These are phyloP conservation scores for Kandelia obovata DNA, from an alignment of 345 rosid species.

Conservation along the genomic window DNA sequence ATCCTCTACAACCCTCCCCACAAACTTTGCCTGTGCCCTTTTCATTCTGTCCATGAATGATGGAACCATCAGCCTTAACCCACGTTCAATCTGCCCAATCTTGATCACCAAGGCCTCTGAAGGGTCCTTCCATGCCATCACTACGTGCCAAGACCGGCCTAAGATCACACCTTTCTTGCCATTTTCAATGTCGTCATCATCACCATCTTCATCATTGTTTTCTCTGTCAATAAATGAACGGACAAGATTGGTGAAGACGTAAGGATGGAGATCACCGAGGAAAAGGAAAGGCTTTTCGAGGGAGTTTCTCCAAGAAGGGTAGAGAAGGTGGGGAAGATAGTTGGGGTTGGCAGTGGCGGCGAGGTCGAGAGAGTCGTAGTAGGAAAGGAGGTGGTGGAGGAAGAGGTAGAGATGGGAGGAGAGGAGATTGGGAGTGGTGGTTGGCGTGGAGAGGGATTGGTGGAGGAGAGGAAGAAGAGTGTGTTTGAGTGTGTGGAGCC, in stretches of 20 bases:
- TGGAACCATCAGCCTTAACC: conserved; percentile 77
- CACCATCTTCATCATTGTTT: conserved; percentile 25
- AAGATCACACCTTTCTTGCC: neutral
- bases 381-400: conserved; percentile 65
- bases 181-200: neutral
- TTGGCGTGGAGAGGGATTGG: conserved; percentile 42
- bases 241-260: conserved; percentile 68
- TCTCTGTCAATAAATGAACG: conserved; percentile 54
- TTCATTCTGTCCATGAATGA: conserved; percentile 42
- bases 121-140: conserved; percentile 62
- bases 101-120: conserved; percentile 33
- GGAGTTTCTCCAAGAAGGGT: conserved; percentile 69
- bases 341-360: conserved; percentile 40
- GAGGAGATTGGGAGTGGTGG: conserved; percentile 45
- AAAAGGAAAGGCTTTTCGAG: conserved; percentile 75
- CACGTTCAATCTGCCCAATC: conserved; percentile 76
- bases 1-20: conserved; percentile 40
- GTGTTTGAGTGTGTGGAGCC: conserved; percentile 55
- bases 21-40: conserved; percentile 45
- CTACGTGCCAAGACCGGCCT: conserved; percentile 36
- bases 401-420: conserved; percentile 52
- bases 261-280: conserved; percentile 89
- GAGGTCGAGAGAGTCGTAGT: conserved; percentile 74
- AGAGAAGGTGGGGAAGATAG: conserved; percentile 59
- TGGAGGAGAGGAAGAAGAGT: conserved; percentile 70